Conservation (phyloP, 2,329 filamentous ascomycete species). For the Fusarium gaditjirri region DNA sequence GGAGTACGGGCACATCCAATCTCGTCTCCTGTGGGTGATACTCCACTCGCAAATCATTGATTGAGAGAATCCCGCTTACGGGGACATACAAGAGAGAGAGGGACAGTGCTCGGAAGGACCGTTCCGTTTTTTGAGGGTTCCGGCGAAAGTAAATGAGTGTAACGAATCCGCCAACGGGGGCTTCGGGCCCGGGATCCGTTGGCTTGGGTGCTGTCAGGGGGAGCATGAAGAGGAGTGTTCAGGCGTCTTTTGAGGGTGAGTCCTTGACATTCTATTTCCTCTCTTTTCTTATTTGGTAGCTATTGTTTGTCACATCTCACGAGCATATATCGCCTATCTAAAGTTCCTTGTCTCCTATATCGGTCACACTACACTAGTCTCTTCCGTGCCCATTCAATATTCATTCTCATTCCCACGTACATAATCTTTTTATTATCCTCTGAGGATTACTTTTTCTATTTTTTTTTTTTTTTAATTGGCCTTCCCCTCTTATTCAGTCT, state of each 20-base stretch:
- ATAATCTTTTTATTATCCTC: background rate
- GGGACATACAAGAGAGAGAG: background rate
- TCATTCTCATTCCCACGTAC: background rate
- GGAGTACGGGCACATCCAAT: background rate
- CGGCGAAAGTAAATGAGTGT: conserved; percentile 57
- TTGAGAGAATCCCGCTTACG: conserved; percentile 16
- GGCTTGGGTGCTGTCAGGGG: conserved; percentile 52
- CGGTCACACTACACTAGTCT: conserved; percentile 4
- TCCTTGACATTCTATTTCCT: conserved; percentile 3
- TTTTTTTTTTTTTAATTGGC: background rate
- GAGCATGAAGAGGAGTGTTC: conserved; percentile 66
- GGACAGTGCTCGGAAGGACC: conserved; percentile 12
- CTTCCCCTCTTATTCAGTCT: background rate
- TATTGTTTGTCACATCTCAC: background rate
- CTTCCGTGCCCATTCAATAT: conserved; percentile 10
- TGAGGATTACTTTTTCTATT: background rate
- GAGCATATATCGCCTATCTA: conserved; percentile 23
- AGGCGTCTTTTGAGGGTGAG: conserved; percentile 70
- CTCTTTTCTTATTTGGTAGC: background rate
- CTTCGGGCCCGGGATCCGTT: conserved; percentile 60
- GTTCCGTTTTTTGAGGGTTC: conserved; percentile 4
- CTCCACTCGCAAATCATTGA: conserved; percentile 20
- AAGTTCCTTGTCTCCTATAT: conserved; percentile 11
- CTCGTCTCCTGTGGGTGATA: conserved; percentile 1
- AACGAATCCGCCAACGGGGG: conserved; percentile 64